These are phyloP conservation scores for Graphiopsis chlorocephala DNA, from an alignment of 2,329 filamentous ascomycete genomes.

Conservation along the genomic window DNA sequence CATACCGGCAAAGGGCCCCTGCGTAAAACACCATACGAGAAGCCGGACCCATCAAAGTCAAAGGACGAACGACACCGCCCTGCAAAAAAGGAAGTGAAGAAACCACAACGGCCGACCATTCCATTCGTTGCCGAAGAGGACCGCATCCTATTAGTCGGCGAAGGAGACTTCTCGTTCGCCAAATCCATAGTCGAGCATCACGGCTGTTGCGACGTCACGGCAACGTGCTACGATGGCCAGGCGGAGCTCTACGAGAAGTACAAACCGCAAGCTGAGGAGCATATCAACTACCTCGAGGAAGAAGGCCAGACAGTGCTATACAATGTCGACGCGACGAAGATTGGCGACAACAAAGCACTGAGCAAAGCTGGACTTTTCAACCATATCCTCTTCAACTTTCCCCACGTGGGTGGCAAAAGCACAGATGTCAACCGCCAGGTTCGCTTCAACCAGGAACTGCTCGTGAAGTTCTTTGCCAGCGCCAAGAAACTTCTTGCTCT, in stretches of 20 bases:
- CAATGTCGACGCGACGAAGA: slow-evolving; percentile 65
- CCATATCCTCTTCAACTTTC: slow-evolving; percentile 91
- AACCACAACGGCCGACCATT: slow-evolving; percentile 51
- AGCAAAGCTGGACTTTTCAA: slow-evolving; percentile 59
- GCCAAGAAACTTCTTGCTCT: slow-evolving; percentile 53
- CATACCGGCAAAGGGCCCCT: slow-evolving; percentile 3
- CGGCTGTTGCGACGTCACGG: slow-evolving; percentile 63
- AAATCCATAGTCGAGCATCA: slow-evolving; percentile 64
- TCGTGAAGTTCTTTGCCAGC: slow-evolving; percentile 65
- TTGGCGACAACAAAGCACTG: slow-evolving; percentile 47
- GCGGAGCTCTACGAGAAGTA: slow-evolving; percentile 63
- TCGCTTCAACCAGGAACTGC: slow-evolving; percentile 79
- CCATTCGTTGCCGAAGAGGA: slow-evolving; percentile 64
- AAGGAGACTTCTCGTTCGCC: slow-evolving; percentile 77
- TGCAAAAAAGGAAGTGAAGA: slow-evolving; percentile 28
- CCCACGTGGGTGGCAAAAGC: slow-evolving; percentile 86
- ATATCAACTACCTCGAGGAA: slow-evolving; percentile 54
- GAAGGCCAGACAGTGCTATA: slow-evolving; percentile 54
- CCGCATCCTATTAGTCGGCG: slow-evolving; percentile 72
- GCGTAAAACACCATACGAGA: slow-evolving; percentile 11
- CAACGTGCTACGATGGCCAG: slow-evolving; percentile 64
- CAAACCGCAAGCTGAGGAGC: slow-evolving; percentile 63
- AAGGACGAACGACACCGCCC: slow-evolving; percentile 13
- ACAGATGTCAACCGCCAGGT: slow-evolving; percentile 95
- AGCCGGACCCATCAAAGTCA: slow-evolving; percentile 1